A percentile compares a stretch with the other conserved stretches of the same genome.
phyloP scores from a whole-genome alignment of 768 basidiomycete species.

The Mycena olivaceomarginata region DNA sequence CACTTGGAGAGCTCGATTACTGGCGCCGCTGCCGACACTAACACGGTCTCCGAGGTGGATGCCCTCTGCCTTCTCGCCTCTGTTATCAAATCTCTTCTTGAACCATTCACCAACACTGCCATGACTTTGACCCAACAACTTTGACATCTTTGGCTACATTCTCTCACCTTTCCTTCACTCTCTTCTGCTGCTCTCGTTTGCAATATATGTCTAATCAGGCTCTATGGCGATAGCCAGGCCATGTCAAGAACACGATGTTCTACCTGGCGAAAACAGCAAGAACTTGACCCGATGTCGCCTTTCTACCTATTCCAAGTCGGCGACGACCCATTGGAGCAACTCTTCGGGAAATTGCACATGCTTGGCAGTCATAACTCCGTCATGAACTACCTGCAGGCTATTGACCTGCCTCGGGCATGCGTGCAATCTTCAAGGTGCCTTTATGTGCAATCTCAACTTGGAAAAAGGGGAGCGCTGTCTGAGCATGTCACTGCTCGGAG shows the following conservation, averaged over 20 bases:
- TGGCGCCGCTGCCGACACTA: no score
- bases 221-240: neutral
- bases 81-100: neutral
- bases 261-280: neutral
- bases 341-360: constrained; percentile 47
- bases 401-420: constrained; percentile 26
- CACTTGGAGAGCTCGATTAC: no score
- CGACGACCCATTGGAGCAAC: constrained; percentile 52
- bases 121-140: neutral
- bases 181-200: neutral
- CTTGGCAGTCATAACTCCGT: constrained; percentile 31
- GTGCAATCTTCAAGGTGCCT: constrained; percentile 14
- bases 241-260: neutral
- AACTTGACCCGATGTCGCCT: neutral
- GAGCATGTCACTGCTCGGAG: constrained; percentile 18
- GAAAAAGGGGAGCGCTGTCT: constrained; percentile 1
- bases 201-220: neutral
- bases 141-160: neutral
- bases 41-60: neutral
- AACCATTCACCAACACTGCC: neutral
- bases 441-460: constrained; percentile 10
- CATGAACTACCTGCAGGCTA: constrained; percentile 19
- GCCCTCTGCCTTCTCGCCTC: neutral
- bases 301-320: constrained; percentile 35
- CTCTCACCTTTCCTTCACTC: neutral